phyloP scores from a whole-genome alignment of 306 rosid species.

The Notholithocarpus densiflorus region DNA sequence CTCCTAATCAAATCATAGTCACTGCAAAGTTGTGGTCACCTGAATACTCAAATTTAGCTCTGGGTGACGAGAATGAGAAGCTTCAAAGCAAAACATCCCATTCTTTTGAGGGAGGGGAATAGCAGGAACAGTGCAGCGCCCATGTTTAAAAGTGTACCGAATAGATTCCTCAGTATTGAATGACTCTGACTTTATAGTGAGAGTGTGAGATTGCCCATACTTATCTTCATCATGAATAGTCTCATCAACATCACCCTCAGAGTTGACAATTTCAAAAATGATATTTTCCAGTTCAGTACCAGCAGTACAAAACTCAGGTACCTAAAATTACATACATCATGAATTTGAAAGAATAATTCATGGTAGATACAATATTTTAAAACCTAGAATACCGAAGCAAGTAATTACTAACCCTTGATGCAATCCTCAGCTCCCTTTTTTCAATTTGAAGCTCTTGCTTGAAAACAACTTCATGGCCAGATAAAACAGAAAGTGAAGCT shows the following conservation, averaged over 20 bases:
- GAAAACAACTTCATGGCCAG: constrained; percentile 22
- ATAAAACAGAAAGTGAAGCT: constrained; percentile 42
- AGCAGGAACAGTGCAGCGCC: constrained; percentile 37
- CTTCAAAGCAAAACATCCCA: constrained; percentile 40
- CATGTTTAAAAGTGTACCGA: constrained; percentile 45
- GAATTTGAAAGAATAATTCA: neutral
- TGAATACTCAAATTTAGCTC: constrained; percentile 31
- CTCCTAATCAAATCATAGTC: neutral
- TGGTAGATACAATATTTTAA: neutral
- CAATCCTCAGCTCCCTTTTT: constrained; percentile 36
- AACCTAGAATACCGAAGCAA: neutral
- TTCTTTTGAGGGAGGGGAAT: constrained; percentile 33
- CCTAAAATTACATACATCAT: constrained; percentile 26
- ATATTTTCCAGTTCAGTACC: constrained; percentile 40
- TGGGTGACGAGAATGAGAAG: constrained; percentile 39
- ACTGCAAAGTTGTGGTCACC: constrained; percentile 24
- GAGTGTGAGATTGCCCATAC: constrained; percentile 41
- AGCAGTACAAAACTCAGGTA: constrained; percentile 37
- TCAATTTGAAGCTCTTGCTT: constrained; percentile 28
- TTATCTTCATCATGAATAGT: constrained; percentile 40
- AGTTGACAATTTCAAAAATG: constrained; percentile 46
- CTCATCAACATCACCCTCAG: constrained; percentile 36
- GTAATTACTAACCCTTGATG: constrained; percentile 37
- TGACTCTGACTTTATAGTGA: constrained; percentile 36
- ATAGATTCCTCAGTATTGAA: constrained; percentile 23